Percentiles rank a stretch among this genome's conserved stretches.
phyloP scores from a whole-genome alignment of 75 land plant genomes.

The Chamaecyparis obtusa region DNA sequence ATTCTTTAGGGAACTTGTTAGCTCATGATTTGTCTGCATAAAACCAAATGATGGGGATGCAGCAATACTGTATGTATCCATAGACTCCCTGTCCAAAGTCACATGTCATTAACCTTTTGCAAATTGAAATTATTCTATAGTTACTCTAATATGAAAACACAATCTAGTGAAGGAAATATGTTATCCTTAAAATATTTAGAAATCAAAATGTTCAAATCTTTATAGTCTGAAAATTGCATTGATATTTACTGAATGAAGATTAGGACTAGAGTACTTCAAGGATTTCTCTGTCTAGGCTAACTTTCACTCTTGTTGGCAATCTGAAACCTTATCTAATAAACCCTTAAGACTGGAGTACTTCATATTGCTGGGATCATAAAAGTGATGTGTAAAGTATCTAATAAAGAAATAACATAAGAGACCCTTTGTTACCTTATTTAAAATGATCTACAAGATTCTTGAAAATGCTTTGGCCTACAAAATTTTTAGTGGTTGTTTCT shows the following conservation, averaged over 20 bases:
- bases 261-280: not conserved
- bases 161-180: not conserved
- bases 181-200: not conserved
- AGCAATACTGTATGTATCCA: constrained; percentile 53
- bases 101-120: not conserved
- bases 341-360: not conserved
- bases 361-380: not conserved
- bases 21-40: constrained; percentile 20
- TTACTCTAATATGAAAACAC: not conserved
- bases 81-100: constrained; percentile 43
- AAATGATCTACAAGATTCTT: too few species aligned
- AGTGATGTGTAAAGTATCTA: not conserved
- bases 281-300: not conserved
- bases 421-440: too few species aligned
- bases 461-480: too few species aligned
- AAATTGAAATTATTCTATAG: not conserved
- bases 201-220: not conserved
- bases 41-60: constrained; percentile 56
- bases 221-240: not conserved
- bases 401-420: not conserved
- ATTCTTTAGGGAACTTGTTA: constrained; percentile 15
- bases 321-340: not conserved
- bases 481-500: too few species aligned
- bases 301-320: not conserved
- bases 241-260: not conserved